phyloP scores from a whole-genome alignment of 129 eudicot genomes.

The Flaveria sonorensis region DNA sequence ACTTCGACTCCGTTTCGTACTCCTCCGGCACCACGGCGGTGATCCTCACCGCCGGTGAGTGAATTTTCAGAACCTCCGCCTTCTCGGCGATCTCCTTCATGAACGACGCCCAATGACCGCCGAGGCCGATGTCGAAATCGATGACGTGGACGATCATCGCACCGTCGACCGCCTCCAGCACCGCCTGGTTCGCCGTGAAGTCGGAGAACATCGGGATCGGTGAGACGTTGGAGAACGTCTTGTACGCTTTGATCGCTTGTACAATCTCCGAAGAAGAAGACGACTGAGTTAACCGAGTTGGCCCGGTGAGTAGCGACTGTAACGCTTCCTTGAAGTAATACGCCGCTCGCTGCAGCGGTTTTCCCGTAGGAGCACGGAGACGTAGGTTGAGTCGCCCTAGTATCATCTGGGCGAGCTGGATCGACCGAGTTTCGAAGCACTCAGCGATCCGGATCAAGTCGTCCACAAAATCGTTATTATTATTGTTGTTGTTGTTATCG shows the following conservation, averaged over 20 bases:
- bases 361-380: constrained; percentile 61
- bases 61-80: constrained; percentile 46
- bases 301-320: constrained; percentile 63
- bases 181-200: constrained; percentile 90
- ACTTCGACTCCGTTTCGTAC: constrained; percentile 59
- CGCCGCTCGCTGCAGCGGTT: constrained; percentile 85
- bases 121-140: constrained; percentile 90
- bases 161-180: constrained; percentile 87
- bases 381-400: constrained; percentile 85
- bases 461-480: constrained; percentile 59
- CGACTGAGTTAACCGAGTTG: constrained; percentile 51
- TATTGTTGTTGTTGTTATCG: background rate
- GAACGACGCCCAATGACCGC: constrained; percentile 95
- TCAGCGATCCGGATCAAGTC: constrained; percentile 79
- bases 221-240: constrained; percentile 69
- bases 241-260: constrained; percentile 75
- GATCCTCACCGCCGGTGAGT: constrained; percentile 57
- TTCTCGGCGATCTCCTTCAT: constrained; percentile 80
- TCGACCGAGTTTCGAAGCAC: constrained; percentile 78
- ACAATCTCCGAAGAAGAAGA: constrained; percentile 53
- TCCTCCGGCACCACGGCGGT: constrained; percentile 83
- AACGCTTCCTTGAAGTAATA: constrained; percentile 96
- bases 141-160: constrained; percentile 70
- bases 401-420: constrained; percentile 72
- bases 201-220: constrained; percentile 92